Evolutionary conservation across 306 rosid species (phyloP).

Genomic region (Coriaria nepalensis): DNA sequence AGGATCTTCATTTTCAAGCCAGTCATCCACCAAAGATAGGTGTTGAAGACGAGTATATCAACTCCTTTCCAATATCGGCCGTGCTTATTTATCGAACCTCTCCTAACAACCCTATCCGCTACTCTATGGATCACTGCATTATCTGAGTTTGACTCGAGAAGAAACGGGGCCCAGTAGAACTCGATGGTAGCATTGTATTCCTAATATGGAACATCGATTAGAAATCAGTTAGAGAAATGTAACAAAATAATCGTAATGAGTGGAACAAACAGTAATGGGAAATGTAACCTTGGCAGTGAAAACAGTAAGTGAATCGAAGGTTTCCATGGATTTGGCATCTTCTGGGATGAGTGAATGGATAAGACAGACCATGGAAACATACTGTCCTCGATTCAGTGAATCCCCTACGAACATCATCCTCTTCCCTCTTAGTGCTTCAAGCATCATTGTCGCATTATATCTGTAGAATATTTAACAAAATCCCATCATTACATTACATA

Average conservation of each 20-base stretch:
- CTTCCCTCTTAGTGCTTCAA: constrained; percentile 79
- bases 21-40: constrained; percentile 98
- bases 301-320: constrained; percentile 73
- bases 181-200: constrained; percentile 86
- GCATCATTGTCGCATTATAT: constrained; percentile 74
- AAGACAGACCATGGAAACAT: constrained; percentile 79
- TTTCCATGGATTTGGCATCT: constrained; percentile 78
- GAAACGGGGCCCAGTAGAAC: constrained; percentile 98
- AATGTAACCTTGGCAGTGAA: constrained; percentile 66
- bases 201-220: constrained; percentile 15
- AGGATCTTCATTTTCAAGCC: constrained; percentile 71
- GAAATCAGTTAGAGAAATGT: background rate
- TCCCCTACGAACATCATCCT: constrained; percentile 94
- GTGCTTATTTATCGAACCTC: constrained; percentile 80
- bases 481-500: too few species aligned
- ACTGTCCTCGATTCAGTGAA: constrained; percentile 88
- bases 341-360: constrained; percentile 63
- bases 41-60: constrained; percentile 71
- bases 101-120: constrained; percentile 69
- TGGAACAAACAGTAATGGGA: background rate
- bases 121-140: constrained; percentile 63
- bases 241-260: background rate
- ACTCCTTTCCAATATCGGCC: constrained; percentile 79
- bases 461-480: constrained; percentile 16
- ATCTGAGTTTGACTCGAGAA: constrained; percentile 78